Percentiles rank a stretch among this genome's conserved stretches.
Evolutionary conservation across 495 filamentous ascomycete genomes (phyloP).

Genomic region (Penicillium cosmopolitanum): DNA sequence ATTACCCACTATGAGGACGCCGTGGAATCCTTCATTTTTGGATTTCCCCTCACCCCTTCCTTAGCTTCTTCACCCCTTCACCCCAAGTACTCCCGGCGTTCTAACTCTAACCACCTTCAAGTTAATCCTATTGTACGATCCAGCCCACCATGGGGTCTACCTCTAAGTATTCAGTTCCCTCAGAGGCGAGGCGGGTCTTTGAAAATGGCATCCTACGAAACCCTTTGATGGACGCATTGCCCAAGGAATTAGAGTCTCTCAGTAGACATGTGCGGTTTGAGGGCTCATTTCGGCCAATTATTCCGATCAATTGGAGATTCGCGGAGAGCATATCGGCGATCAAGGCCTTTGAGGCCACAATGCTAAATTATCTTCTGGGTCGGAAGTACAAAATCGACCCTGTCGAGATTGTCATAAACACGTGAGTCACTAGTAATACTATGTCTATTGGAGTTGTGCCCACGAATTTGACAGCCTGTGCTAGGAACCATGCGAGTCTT

Average conservation of each 20-base stretch:
- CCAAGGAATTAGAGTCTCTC: neutral
- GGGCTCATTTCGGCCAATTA: slow-evolving; percentile 8
- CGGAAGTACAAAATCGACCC: slow-evolving; percentile 34
- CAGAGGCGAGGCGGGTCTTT: slow-evolving; percentile 6
- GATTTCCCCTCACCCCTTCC: too few species aligned
- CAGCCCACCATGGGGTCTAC: neutral
- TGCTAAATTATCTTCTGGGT: slow-evolving; percentile 56
- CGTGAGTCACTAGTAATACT: slow-evolving; percentile 38
- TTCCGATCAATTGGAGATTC: slow-evolving; percentile 50
- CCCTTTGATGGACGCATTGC: slow-evolving; percentile 10
- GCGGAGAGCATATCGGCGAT: slow-evolving; percentile 61
- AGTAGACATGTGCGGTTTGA: slow-evolving; percentile 8
- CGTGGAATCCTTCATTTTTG: too few species aligned
- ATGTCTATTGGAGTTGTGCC: neutral
- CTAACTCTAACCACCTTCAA: too few species aligned
- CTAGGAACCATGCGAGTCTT: slow-evolving; percentile 3
- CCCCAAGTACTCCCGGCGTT: too few species aligned
- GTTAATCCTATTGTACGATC: neutral
- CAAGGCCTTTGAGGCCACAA: slow-evolving; percentile 63
- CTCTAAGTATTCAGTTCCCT: slow-evolving; percentile 5
- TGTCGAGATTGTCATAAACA: slow-evolving; percentile 51
- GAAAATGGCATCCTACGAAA: slow-evolving; percentile 17
- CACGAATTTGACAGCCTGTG: too few species aligned
- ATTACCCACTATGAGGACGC: too few species aligned
- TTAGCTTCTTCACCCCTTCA: too few species aligned